Evolutionary conservation across 345 rosid species (phyloP), one percentile per base, ranked within the genome.

Genomic region (Populus euphratica): DNA sequence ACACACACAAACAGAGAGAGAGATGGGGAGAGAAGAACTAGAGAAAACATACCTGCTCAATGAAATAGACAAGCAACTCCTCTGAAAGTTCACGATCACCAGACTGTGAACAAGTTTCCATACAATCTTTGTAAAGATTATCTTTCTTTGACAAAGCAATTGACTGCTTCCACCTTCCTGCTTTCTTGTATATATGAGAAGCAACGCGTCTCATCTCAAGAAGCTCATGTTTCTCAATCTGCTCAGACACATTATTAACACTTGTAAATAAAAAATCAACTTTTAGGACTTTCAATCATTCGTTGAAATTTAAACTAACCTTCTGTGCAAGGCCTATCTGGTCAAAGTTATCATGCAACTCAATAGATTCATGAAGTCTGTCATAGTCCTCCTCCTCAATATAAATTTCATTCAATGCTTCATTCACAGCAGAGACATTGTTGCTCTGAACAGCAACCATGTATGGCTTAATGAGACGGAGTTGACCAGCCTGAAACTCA

Each of bases 181-280:
- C 98, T 84, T 94, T 94, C 82, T 94, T 94, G 87, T 94, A 94
- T 68, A 94, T 93, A 73, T 94, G 93, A 63, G 98, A 97, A 80
- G 98, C 98, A 77, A 94, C 98, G 25, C 98, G 97, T 78, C 98
- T 90, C 97, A 94, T 94, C 83, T 94, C 98, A 70, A 94, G 89
- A 76, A 94, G 97, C 87, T 94, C 98, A 14, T 94, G 98, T 78
- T 94, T 94, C 92, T 94, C 98, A 63, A 92, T 92, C 98, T 94
- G 91, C 65, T 75, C 64, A 68, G 29, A 62, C 31, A 44, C 20
- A 65, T 33, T 10, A 75, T 7, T 25, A 47, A 23, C 27, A 6
- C 43, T 27, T 29, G 20, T 44, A 21, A 74, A 13, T 38, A 44
- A 74, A 29, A 74, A 43, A 18, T 16, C 8, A 21, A 63, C 39